These are phyloP conservation scores for Trypanosoma caninum DNA, from an alignment of 208 protist species.

Conservation along the genomic window DNA sequence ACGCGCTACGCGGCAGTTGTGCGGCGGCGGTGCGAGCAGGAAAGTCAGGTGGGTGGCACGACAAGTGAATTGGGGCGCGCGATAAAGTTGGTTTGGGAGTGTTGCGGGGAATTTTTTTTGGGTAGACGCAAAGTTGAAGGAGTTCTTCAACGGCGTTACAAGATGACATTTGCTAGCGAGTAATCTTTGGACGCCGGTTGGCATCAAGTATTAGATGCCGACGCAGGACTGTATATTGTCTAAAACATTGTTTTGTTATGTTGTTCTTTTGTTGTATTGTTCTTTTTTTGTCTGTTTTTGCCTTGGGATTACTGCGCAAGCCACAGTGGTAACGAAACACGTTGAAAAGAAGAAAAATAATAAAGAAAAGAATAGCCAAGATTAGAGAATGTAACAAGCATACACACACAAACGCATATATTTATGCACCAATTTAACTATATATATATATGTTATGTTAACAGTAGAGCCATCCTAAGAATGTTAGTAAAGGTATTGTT, in stretches of 20 bases:
- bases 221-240: conserved; percentile 20
- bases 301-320: too few species aligned
- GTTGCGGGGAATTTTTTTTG: background rate
- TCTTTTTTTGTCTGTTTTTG: conserved; percentile 15
- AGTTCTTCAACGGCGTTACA: conserved; percentile 18
- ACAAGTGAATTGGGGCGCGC: background rate
- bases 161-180: too few species aligned
- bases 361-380: too few species aligned
- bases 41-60: background rate
- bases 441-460: too few species aligned
- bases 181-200: too few species aligned
- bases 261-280: background rate
- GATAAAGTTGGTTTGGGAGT: conserved; percentile 7
- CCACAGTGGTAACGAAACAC: too few species aligned
- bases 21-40: background rate
- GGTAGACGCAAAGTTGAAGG: background rate
- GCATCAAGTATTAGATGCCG: background rate
- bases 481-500: too few species aligned
- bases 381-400: too few species aligned
- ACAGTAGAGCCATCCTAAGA: too few species aligned
- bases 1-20: background rate
- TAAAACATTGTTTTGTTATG: conserved; percentile 4
- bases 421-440: too few species aligned
- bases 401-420: too few species aligned
- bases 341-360: too few species aligned